phyloP scores from a whole-genome alignment of 2,329 filamentous ascomycete species.

The Aspergillus costaricaensis region DNA sequence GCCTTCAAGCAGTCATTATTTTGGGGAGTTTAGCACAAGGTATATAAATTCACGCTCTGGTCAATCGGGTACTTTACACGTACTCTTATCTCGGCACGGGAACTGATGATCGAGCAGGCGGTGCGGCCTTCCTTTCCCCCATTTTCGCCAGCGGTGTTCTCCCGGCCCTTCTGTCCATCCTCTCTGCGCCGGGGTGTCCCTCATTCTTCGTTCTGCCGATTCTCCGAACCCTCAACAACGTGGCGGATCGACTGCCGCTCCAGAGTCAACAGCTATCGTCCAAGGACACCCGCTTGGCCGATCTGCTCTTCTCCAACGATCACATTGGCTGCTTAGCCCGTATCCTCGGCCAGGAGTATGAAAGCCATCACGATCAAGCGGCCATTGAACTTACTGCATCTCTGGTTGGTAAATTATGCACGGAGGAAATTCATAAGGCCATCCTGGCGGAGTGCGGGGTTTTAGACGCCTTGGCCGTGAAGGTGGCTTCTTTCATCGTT shows the following conservation, averaged over 20 bases:
- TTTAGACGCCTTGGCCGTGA: conserved; percentile 74
- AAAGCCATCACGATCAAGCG: conserved; percentile 56
- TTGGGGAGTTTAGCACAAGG: conserved; percentile 82
- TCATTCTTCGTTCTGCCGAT: conserved; percentile 70
- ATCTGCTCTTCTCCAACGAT: conserved; percentile 64
- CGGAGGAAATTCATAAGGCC: conserved; percentile 68
- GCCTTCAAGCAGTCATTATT: conserved; percentile 80
- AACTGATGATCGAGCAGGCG: conserved; percentile 57
- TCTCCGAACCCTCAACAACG: conserved; percentile 70
- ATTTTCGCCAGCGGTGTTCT: conserved; percentile 69
- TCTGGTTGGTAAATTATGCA: conserved; percentile 65
- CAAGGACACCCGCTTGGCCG: conserved; percentile 58
- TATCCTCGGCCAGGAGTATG: conserved; percentile 64
- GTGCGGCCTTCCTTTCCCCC: conserved; percentile 74
- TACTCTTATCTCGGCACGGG: conserved; percentile 15
- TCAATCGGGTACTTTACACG: neutral
- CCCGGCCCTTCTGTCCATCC: conserved; percentile 67
- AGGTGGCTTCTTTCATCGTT: conserved; percentile 70
- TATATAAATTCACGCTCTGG: conserved; percentile 39
- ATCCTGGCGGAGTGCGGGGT: conserved; percentile 71
- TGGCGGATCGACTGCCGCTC: conserved; percentile 66
- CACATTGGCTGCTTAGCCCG: conserved; percentile 64
- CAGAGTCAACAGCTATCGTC: conserved; percentile 54
- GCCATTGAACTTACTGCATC: conserved; percentile 44
- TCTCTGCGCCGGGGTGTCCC: conserved; percentile 67